Percentiles rank a stretch among this genome's conserved stretches.
Evolutionary conservation across 208 protist species (phyloP).

Genomic region (Leishmania tropica): DNA sequence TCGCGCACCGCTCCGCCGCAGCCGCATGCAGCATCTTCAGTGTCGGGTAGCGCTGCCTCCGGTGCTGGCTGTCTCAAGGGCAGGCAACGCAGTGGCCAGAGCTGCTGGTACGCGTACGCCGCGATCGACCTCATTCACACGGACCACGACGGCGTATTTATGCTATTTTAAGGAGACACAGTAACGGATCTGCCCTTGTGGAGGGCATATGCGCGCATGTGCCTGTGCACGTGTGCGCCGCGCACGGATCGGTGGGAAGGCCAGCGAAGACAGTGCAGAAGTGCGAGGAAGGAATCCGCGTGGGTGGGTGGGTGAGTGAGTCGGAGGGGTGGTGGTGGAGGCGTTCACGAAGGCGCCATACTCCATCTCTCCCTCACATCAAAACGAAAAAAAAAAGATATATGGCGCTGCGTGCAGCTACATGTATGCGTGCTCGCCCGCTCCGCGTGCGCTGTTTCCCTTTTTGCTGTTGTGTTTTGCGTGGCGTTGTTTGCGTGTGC

Average conservation of each 20-base stretch:
- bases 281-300: background rate
- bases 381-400: background rate
- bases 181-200: background rate
- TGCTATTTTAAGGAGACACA: conserved; percentile 15
- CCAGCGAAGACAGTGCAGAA: background rate
- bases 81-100: conserved; percentile 2
- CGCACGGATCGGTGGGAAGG: background rate
- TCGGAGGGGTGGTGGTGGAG: background rate
- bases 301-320: background rate
- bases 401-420: background rate
- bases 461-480: too few species aligned
- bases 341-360: background rate
- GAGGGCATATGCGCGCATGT: background rate
- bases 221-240: background rate
- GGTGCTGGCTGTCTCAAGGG: background rate
- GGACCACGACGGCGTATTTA: conserved; percentile 77
- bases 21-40: conserved; percentile 2
- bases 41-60: background rate
- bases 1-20: conserved; percentile 10
- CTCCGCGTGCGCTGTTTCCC: too few species aligned
- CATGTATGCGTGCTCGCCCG: background rate
- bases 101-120: conserved; percentile 52
- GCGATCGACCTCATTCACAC: conserved; percentile 57
- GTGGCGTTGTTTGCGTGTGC: too few species aligned
- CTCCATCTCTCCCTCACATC: background rate